Base-by-base conservation (phyloP, 164 flowering plant species). In the Magnolia kwangsiensis region DNA sequence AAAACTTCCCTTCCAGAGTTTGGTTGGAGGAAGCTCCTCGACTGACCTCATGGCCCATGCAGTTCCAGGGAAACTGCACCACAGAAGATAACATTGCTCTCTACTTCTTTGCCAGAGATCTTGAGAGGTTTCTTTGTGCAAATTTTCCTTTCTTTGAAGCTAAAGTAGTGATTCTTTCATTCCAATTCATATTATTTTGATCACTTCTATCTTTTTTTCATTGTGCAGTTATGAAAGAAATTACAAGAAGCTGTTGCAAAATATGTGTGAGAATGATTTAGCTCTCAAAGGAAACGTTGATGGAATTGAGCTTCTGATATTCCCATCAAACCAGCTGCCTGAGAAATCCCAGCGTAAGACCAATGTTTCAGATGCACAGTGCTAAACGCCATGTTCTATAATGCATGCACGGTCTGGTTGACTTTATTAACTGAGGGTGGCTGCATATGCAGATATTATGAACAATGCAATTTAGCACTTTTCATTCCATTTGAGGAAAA, bases 91-190 rank as follows among this genome's bases (percentile, higher is more conserved):
- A 90, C 67, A 87, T 96, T 81, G 99, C 94, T 68, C 87, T 96
- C 49, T 96, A 89, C 83, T 92, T 96, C 76, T 96, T 94, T 86
- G 98, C 99, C 19, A 89, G 87, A 85, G 98, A 96, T 87, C n/a
- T 82, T 68, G 88, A 87, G 79, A 91, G 99, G 99, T 91, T 77
- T 66, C 66, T 51, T 37, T 71, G 21, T 21, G 19, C 10, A 76
- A 29, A 21, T 16, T 51, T 64, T 29, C 27, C 23, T 50, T 8
- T 67, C 51, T 75, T 16, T 23, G 14, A 2, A 18, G 20, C 20
- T 69, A 61, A 37, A 45, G 58, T 76, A 58, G 11, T 73, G 20
- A 73, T 61, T 69, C n/a, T 61, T 20, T 55, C 20, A 21, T 63
- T 10, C 51, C 51, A 8, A 27, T 71, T 16, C 70, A 64, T 71